Base-by-base conservation (phyloP, 108 stramenopile genomes). In the Pseudonitzschia multiseries region DNA sequence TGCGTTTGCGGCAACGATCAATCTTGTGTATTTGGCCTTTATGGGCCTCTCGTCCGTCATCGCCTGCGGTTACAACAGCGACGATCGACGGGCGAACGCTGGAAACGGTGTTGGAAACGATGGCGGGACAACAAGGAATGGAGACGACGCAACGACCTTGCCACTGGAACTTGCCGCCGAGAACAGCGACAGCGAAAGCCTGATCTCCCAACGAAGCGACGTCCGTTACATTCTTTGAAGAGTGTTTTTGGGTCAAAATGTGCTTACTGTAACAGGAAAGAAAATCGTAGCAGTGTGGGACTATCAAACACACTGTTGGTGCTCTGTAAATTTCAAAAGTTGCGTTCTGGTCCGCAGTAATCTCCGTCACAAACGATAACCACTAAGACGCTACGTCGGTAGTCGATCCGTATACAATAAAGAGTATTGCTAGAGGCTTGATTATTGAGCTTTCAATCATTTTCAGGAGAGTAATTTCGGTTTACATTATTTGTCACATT, bases 1-100 rank as follows among this genome's bases (percentile, higher is more conserved):
- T 48, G 46, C 41, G 12, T 51, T 67, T 67, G 42, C 66, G 29
- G 66, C 66, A 24, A 27, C 20, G 18, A 8, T 67, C n/a, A 67
- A 67, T 67, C 15, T 67, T 50, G 28, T 24, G 10, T 67, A 51
- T 12, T 0, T 67, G 28, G 26, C 43, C 8, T 20, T 67, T 6
- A 26, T 67, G n/a, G 46, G 6, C 28, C 14, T 67, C 8, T 67
- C 66, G 8, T 13, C 66, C n/a, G 18, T 40, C 44, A 4, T 67
- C 26, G 66, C 48, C n/a, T 67, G 24, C 26, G n/a, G 48, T 48
- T 67, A 67, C 42, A 24, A 67, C 3, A 29, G 66, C 24, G 50
- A 67, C 4, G 50, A 67, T 67, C 44, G 1, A 22, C 44, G 66
- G 26, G 21, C 66, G 46, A 44, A 27, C 21, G 44, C 24, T 33